Evolutionary conservation across 108 stramenopile genomes (phyloP).

Genomic region (Aurantiochytrium sp.): DNA sequence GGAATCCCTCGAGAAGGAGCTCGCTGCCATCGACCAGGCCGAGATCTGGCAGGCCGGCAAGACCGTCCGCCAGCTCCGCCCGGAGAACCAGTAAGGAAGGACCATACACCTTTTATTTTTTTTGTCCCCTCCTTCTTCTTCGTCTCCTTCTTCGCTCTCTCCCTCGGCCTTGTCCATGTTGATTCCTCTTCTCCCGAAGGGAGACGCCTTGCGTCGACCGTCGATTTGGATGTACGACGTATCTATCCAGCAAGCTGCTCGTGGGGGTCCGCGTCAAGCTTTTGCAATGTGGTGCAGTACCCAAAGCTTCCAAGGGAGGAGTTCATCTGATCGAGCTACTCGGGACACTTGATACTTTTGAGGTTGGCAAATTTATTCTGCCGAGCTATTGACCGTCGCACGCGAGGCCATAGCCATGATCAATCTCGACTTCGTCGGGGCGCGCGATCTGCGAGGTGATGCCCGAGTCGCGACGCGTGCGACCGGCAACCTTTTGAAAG

Average conservation of each 20-base stretch:
- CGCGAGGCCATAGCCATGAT: neutral
- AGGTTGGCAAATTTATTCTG: too few relatives aligned
- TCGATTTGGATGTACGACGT: too few relatives aligned
- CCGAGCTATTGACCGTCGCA: neutral
- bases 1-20: slow-evolving; percentile 30
- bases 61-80: slow-evolving; percentile 22
- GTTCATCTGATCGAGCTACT: too few relatives aligned
- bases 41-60: slow-evolving; percentile 26
- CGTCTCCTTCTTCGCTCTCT: neutral
- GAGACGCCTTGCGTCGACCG: too few relatives aligned
- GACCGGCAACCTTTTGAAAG: slow-evolving; percentile 9
- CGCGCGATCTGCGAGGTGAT: neutral
- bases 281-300: too few relatives aligned
- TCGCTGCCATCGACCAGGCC: neutral
- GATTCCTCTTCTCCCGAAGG: too few relatives aligned
- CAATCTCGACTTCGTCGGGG: neutral
- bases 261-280: too few relatives aligned
- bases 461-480: slow-evolving; percentile 19
- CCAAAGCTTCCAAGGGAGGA: too few relatives aligned
- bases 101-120: neutral
- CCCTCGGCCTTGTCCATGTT: neutral
- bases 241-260: too few relatives aligned
- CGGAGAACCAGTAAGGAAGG: slow-evolving; percentile 10
- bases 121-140: neutral
- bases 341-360: too few relatives aligned